Base-by-base conservation (phyloP, 2,329 filamentous ascomycete genomes). In the Orbilia javanica region DNA sequence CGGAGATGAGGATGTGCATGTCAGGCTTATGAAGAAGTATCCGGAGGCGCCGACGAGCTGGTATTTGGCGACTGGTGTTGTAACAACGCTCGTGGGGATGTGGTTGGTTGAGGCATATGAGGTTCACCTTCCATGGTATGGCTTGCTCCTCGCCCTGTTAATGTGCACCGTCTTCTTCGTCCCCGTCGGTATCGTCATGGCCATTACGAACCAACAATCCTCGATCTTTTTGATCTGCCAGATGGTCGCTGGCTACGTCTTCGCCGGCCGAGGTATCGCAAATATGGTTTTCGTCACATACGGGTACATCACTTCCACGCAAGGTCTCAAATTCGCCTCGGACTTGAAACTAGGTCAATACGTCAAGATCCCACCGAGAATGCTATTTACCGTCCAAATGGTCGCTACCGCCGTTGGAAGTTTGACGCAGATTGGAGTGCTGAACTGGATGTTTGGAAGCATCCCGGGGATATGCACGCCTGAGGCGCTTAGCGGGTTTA, bases 281-380 rank as follows among this genome's bases (percentile, higher is more conserved):
- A 96, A 96, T 84, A 96, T 96, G 93, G 92, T 96, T 39, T 97
- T 96, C 82, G 93, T 95, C 57, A 96, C 93, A 0, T 97, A 96
- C 83, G 93, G 93, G 79, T 96, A 96, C 44, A 96, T 96, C 82
- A 94, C 92, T 3, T 94, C 92, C 0, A 92, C 93, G 0, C 93
- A 97, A 85, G 93, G 93, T 29, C 91, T 96, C 83, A 96, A 96
- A 83, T 97, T 96, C 83, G 91, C 92, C 0, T 91, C 92, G 1
- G 93, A 97, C 83, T 87, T 97, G 63, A 97, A 97, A 84, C 88
- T 97, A 0, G 93, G 92, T 11, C 92, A 94, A 82, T 94, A 95
- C 84, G 94, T 94, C 91, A 94, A 94, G 84, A 92, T 95, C 13
- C 92, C 92, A 0, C 92, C 92, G 0, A 88, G 91, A n/a, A 90